These are phyloP conservation scores for Grigorovia transvaalensis DNA, from an alignment of 805 yeast genomes.

Conservation along the genomic window DNA sequence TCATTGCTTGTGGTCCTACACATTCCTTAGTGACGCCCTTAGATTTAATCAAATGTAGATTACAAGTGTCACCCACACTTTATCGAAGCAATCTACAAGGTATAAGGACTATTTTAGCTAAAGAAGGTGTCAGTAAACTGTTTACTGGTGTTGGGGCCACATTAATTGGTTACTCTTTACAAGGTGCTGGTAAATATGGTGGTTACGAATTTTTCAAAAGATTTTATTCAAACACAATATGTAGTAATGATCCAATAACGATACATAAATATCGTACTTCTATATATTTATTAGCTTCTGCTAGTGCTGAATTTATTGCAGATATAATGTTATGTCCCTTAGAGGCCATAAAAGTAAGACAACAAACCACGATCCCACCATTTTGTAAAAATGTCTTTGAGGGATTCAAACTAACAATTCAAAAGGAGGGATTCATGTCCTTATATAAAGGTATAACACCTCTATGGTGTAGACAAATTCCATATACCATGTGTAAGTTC, in stretches of 20 bases:
- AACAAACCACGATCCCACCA: constrained; percentile 90
- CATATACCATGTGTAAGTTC: constrained; percentile 97
- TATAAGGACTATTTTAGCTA: constrained; percentile 61
- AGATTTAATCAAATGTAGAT: constrained; percentile 86
- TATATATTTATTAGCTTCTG: constrained; percentile 74
- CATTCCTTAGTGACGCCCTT: constrained; percentile 89
- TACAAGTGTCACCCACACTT: constrained; percentile 70
- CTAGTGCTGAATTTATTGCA: constrained; percentile 89
- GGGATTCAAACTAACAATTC: constrained; percentile 56
- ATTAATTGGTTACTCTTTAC: constrained; percentile 82
- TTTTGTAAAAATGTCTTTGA: constrained; percentile 52
- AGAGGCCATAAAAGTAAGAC: constrained; percentile 89
- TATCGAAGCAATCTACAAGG: constrained; percentile 75
- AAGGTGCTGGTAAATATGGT: constrained; percentile 97
- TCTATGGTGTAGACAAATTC: constrained; percentile 92
- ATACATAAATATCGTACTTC: constrained; percentile 61
- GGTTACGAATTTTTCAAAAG: constrained; percentile 86
- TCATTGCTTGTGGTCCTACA: constrained; percentile 91
- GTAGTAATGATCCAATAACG: constrained; percentile 48
- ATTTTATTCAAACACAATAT: constrained; percentile 50
- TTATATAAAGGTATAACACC: constrained; percentile 86
- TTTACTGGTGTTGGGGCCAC: constrained; percentile 92
- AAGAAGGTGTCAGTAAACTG: constrained; percentile 65
- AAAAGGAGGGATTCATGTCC: constrained; percentile 60
- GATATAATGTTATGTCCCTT: constrained; percentile 86